Percentiles rank a stretch among this genome's conserved stretches.
Evolutionary conservation across 2,329 filamentous ascomycete species (phyloP).

Genomic region (Hypoxylon sp.): DNA sequence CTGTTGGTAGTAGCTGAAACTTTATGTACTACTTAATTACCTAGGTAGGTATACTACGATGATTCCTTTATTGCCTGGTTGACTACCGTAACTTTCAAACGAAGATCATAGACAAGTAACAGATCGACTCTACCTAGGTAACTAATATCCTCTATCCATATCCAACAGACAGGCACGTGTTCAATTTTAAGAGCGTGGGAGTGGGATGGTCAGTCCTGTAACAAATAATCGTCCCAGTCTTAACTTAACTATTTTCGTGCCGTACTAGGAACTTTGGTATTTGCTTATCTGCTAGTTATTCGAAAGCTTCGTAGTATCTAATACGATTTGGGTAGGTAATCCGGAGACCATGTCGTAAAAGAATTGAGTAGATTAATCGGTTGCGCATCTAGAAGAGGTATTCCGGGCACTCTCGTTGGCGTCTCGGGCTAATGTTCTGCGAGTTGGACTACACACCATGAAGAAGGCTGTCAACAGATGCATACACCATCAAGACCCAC

Average conservation of each 20-base stretch:
- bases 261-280: background rate
- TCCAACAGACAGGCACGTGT: background rate
- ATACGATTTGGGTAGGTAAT: background rate
- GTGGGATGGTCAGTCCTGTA: background rate
- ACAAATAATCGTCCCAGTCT: background rate
- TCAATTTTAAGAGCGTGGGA: background rate
- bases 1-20: background rate
- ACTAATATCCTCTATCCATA: background rate
- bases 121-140: background rate
- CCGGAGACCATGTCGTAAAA: background rate
- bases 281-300: background rate
- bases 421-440: background rate
- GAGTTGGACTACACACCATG: conserved; percentile 9
- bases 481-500: conserved; percentile 20
- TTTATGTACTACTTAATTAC: background rate
- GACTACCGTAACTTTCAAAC: background rate
- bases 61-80: background rate
- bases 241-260: background rate
- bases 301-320: background rate
- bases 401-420: conserved; percentile 3
- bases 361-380: conserved; percentile 12
- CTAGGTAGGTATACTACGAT: background rate
- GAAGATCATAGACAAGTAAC: background rate
- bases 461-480: conserved; percentile 8
- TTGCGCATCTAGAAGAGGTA: conserved; percentile 10